phyloP scores from a whole-genome alignment of 257 asterid species.

The Penstemon barbatus region DNA sequence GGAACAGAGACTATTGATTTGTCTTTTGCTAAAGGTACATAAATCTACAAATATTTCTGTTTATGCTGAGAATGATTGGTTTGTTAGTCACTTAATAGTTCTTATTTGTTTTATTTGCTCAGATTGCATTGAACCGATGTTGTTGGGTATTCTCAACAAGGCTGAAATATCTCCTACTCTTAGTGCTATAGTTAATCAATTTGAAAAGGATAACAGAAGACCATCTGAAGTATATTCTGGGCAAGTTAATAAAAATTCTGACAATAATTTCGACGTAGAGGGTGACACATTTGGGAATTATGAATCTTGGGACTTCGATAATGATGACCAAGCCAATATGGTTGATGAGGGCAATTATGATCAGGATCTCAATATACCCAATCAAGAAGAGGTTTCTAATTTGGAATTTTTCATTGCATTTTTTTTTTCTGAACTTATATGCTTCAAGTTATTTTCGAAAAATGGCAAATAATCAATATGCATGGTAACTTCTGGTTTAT shows the following conservation, averaged over 20 bases:
- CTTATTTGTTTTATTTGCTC: conserved; percentile 29
- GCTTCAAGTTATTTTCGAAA: neutral
- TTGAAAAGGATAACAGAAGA: conserved; percentile 61
- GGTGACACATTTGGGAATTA: conserved; percentile 49
- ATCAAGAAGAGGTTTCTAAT: conserved; percentile 52
- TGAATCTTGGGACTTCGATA: conserved; percentile 65
- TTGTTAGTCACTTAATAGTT: conserved; percentile 15
- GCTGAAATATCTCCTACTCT: conserved; percentile 86
- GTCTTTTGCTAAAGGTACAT: conserved; percentile 80
- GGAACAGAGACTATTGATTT: conserved; percentile 58
- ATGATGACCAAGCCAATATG: conserved; percentile 60
- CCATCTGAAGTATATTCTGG: conserved; percentile 54
- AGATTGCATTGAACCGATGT: conserved; percentile 82
- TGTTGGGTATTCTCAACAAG: conserved; percentile 53
- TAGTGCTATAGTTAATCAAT: conserved; percentile 55
- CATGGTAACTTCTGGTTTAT: conserved; percentile 20
- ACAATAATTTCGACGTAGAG: conserved; percentile 39
- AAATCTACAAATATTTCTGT: conserved; percentile 20
- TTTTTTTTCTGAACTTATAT: conserved; percentile 13
- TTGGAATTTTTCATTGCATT: conserved; percentile 30
- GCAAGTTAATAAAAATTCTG: conserved; percentile 41
- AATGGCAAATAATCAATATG: conserved; percentile 13
- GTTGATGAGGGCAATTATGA: conserved; percentile 56
- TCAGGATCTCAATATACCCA: conserved; percentile 46
- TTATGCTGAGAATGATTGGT: neutral